Evolutionary conservation across 2,329 filamentous ascomycete genomes (phyloP).

Genomic region (Calonectria pseudoturangicola): DNA sequence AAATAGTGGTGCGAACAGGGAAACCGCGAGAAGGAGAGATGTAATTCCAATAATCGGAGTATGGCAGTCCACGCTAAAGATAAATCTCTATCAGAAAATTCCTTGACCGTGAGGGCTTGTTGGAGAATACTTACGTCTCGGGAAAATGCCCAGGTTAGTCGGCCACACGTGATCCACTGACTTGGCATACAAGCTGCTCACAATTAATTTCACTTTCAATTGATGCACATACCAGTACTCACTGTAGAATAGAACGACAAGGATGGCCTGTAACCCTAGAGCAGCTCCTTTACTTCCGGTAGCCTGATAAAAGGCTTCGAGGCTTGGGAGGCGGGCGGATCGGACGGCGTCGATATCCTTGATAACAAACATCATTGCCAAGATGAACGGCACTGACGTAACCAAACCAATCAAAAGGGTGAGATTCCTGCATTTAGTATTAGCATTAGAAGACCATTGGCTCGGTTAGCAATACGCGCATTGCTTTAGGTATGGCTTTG

Average conservation of each 20-base stretch:
- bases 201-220: too few relatives aligned
- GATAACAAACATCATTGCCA: conserved; percentile 53
- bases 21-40: conserved; percentile 48
- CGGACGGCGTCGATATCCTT: conserved; percentile 55
- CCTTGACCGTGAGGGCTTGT: too few relatives aligned
- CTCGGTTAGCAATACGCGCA: background rate
- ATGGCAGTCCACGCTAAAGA: conserved; percentile 33
- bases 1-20: conserved; percentile 55
- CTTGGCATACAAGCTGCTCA: conserved; percentile 49
- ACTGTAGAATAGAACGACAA: conserved; percentile 28
- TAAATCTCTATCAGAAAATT: background rate
- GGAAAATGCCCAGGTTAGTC: conserved; percentile 58
- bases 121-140: conserved; percentile 53
- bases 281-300: conserved; percentile 29
- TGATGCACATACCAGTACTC: background rate
- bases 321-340: conserved; percentile 43
- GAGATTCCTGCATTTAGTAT: conserved; percentile 21
- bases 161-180: conserved; percentile 57
- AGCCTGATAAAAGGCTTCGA: conserved; percentile 48
- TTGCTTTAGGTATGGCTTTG: conserved; percentile 39
- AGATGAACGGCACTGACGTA: conserved; percentile 54
- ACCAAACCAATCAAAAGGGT: conserved; percentile 52
- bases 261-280: background rate
- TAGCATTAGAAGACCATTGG: background rate
- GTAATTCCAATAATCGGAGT: conserved; percentile 50